phyloP scores from a whole-genome alignment of 768 basidiomycete species.

The Daedalea quercina region DNA sequence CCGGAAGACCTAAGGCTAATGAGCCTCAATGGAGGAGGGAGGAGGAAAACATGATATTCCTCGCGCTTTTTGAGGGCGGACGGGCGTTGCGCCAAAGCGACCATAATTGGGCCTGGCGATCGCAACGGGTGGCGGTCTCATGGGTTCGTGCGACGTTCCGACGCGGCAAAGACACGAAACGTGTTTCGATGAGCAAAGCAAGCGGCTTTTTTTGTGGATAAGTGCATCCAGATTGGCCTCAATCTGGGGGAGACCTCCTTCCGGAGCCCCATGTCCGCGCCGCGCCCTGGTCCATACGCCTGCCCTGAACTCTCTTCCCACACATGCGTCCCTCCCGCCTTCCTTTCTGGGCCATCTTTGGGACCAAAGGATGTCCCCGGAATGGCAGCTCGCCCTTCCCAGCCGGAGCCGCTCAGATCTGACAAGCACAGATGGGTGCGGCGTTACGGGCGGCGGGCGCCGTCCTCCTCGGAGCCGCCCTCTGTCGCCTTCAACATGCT shows the following conservation, averaged over 20 bases:
- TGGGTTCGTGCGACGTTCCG: conserved; percentile 38
- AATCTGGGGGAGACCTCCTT: neutral
- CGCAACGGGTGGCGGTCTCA: conserved; percentile 46
- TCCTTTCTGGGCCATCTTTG: neutral
- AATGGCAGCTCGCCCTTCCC: neutral
- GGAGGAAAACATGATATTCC: conserved; percentile 24
- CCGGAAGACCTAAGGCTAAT: conserved; percentile 5
- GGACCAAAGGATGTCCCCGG: neutral
- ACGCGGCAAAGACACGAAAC: conserved; percentile 67
- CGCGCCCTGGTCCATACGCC: neutral
- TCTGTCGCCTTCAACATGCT: neutral
- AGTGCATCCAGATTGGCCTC: conserved; percentile 17
- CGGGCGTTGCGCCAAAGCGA: conserved; percentile 35
- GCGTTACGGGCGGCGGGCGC: neutral
- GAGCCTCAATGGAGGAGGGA: conserved; percentile 12
- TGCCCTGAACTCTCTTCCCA: conserved; percentile 4
- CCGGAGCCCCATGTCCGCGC: conserved; percentile 1
- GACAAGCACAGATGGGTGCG: neutral
- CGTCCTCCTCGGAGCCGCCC: neutral
- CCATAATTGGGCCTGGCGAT: conserved; percentile 46
- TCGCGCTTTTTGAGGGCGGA: conserved; percentile 38
- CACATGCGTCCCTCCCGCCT: neutral
- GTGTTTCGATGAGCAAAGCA: conserved; percentile 56
- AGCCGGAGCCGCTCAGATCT: neutral
- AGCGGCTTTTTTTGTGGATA: conserved; percentile 32